Evolutionary conservation across 257 asterid genomes (phyloP).

Genomic region (Nyctanthes arbortristis): DNA sequence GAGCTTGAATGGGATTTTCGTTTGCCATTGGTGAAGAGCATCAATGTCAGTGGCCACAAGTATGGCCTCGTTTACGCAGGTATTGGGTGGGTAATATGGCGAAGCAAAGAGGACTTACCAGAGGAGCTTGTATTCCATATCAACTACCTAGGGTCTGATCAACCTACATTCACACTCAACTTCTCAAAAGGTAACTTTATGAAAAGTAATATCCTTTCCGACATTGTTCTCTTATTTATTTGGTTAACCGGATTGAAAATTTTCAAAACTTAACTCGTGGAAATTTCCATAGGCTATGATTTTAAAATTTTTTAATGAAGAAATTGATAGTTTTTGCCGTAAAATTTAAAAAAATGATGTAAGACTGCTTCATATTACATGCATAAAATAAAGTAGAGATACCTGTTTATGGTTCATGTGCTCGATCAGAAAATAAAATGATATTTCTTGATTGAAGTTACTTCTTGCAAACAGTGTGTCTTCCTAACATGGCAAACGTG

Average conservation of each 20-base stretch:
- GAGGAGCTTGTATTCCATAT: constrained; percentile 73
- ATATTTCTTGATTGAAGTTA: background rate
- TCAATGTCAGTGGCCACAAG: constrained; percentile 81
- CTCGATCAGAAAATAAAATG: background rate
- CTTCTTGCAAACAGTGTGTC: background rate
- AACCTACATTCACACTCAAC: constrained; percentile 79
- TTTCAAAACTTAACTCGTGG: background rate
- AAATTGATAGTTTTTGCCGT: background rate
- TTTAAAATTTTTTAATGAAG: background rate
- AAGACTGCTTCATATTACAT: background rate
- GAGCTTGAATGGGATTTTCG: constrained; percentile 85
- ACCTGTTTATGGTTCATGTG: background rate
- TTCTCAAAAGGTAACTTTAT: constrained; percentile 62
- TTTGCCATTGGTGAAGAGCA: constrained; percentile 69
- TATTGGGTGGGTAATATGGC: constrained; percentile 79
- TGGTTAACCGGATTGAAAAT: background rate
- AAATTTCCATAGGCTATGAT: background rate
- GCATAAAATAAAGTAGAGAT: too few species aligned
- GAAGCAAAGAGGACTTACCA: constrained; percentile 63
- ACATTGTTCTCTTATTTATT: background rate
- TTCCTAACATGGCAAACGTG: background rate
- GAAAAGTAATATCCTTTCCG: background rate
- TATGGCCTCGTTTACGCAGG: constrained; percentile 83
- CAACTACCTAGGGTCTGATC: constrained; percentile 78
- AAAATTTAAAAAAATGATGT: too few species aligned